These are phyloP conservation scores for Thermothielavioides terrestris DNA, from an alignment of 495 filamentous ascomycete species.

Conservation along the genomic window DNA sequence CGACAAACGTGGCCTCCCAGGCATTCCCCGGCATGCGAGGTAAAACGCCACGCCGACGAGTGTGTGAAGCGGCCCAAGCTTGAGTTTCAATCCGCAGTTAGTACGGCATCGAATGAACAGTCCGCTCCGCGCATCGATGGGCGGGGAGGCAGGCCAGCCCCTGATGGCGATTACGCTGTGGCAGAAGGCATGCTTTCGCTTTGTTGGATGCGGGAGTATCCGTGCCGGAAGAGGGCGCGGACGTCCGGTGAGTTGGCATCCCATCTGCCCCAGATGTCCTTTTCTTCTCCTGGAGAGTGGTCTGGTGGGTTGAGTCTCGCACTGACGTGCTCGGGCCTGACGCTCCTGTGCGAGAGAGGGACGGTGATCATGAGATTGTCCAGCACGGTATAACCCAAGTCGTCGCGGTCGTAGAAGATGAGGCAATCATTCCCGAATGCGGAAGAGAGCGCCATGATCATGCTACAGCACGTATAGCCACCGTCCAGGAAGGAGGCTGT, in stretches of 20 bases:
- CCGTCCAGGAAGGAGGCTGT: slow-evolving; percentile 34
- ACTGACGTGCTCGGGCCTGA: slow-evolving; percentile 21
- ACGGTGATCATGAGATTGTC: slow-evolving; percentile 36
- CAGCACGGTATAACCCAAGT: slow-evolving; percentile 34
- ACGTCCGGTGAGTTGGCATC: slow-evolving; percentile 25
- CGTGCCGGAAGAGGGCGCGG: slow-evolving; percentile 5
- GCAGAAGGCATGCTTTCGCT: slow-evolving; percentile 39
- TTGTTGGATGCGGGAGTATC: slow-evolving; percentile 17
- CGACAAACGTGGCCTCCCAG: slow-evolving; percentile 35
- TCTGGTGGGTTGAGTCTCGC: slow-evolving; percentile 1
- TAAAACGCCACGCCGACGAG: slow-evolving; percentile 29
- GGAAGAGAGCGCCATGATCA: slow-evolving; percentile 13
- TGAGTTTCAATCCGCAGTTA: slow-evolving; percentile 26
- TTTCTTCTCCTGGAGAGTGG: slow-evolving; percentile 30
- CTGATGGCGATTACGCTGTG: slow-evolving; percentile 27
- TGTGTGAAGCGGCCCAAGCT: slow-evolving; percentile 30
- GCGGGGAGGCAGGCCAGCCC: slow-evolving; percentile 2
- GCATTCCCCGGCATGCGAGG: slow-evolving; percentile 25
- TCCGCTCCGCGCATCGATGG: slow-evolving; percentile 29
- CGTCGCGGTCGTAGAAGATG: slow-evolving; percentile 20
- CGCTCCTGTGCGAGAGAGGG: slow-evolving; percentile 31
- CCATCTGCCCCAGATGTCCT: slow-evolving; percentile 37
- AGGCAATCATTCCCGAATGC: not conserved
- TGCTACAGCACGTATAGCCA: slow-evolving; percentile 28
- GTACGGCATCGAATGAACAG: slow-evolving; percentile 28